Percentiles rank a stretch among this genome's conserved stretches.
Evolutionary conservation across 1,284 basidiomycete species (phyloP).

Genomic region (Entoloma clypeatum): DNA sequence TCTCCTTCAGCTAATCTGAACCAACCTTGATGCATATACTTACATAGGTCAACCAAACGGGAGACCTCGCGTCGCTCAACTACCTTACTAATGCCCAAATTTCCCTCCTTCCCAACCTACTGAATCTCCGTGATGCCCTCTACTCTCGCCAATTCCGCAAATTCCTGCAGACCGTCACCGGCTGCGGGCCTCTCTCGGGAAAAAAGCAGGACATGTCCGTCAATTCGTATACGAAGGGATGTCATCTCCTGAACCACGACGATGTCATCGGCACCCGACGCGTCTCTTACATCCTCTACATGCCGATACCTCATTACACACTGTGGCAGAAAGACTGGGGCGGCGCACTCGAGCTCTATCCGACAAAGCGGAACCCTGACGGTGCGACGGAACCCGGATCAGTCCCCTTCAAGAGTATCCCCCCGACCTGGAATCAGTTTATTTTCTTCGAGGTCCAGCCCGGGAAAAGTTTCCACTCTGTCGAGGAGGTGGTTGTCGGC

Average conservation of each 20-base stretch:
- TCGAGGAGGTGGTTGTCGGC: conserved; percentile 92
- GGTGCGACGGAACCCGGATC: conserved; percentile 60
- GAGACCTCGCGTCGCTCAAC: conserved; percentile 91
- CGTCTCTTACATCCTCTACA: conserved; percentile 96
- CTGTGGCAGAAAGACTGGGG: conserved; percentile 81
- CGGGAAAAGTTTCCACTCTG: conserved; percentile 93
- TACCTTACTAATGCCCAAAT: conserved; percentile 78
- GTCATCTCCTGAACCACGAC: conserved; percentile 96
- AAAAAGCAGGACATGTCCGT: conserved; percentile 96
- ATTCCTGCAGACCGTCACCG: conserved; percentile 86
- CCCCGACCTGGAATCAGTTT: conserved; percentile 94
- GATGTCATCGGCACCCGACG: conserved; percentile 96
- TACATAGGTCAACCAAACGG: conserved; percentile 90
- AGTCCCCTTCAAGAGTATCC: conserved; percentile 60
- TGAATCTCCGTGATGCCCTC: conserved; percentile 85
- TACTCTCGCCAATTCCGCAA: conserved; percentile 85
- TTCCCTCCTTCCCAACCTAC: conserved; percentile 73
- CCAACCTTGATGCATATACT: conserved; percentile 6
- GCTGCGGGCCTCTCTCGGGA: conserved; percentile 90
- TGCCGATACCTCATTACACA: conserved; percentile 80
- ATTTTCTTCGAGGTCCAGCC: conserved; percentile 92
- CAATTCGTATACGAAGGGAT: conserved; percentile 87
- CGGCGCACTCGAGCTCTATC: conserved; percentile 95
- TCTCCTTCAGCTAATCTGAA: conserved; percentile 9
- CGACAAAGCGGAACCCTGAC: conserved; percentile 45